phyloP scores from a whole-genome alignment of 202 grass and related monocot species.

The Zizania palustris region DNA sequence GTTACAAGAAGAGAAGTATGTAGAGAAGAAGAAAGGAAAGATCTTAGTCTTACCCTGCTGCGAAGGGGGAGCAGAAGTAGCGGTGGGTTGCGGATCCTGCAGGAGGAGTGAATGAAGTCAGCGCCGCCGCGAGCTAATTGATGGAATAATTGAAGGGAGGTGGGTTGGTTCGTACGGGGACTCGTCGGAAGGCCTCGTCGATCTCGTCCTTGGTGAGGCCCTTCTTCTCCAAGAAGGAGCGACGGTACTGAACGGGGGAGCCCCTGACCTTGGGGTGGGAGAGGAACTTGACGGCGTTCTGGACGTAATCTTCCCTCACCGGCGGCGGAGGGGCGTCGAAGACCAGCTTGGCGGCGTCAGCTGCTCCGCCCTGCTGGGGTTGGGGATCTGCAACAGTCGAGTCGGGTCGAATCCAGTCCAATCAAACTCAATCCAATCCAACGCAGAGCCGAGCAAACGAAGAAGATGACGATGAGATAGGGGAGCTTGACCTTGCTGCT shows the following conservation, averaged over 20 bases:
- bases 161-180: constrained; percentile 50
- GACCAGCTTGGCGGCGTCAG: constrained; percentile 27
- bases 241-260: constrained; percentile 73
- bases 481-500: no score
- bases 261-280: constrained; percentile 87
- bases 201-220: constrained; percentile 90
- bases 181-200: constrained; percentile 90
- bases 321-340: constrained; percentile 49
- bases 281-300: constrained; percentile 93
- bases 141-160: neutral
- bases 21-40: neutral
- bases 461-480: neutral
- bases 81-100: constrained; percentile 70
- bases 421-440: neutral
- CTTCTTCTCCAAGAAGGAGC: constrained; percentile 89
- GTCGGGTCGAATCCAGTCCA: neutral
- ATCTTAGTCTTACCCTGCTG: constrained; percentile 40
- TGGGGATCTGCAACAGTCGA: neutral
- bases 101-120: neutral
- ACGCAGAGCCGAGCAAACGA: neutral
- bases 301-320: constrained; percentile 81
- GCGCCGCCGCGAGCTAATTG: neutral
- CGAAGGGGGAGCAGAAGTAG: constrained; percentile 31
- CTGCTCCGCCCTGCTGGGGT: neutral
- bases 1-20: neutral